A percentile compares a stretch with the other conserved stretches of the same genome.
Evolutionary conservation across 139 green algal genomes (phyloP).

Genomic region (Ettlia oleoabundans): DNA sequence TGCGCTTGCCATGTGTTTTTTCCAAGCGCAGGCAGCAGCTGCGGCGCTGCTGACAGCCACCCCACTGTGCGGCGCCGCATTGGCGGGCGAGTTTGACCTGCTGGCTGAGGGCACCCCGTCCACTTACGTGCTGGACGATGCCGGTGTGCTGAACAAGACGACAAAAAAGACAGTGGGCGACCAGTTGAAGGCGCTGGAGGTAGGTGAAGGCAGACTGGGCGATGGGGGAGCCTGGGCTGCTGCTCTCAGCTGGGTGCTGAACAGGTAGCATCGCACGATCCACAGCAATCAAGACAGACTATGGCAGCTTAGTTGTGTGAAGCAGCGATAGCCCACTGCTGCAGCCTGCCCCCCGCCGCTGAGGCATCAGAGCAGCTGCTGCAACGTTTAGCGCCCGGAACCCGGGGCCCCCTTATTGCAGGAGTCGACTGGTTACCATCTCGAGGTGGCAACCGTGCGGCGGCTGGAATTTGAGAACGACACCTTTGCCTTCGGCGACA

Average conservation of each 20-base stretch:
- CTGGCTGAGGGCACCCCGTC: conserved; percentile 72
- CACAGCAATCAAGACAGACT: no score
- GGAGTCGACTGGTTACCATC: conserved; percentile 79
- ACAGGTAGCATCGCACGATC: not conserved
- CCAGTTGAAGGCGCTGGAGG: conserved; percentile 82
- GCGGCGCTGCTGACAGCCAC: conserved; percentile 45
- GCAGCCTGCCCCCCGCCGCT: no score
- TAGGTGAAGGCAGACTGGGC: conserved; percentile 28
- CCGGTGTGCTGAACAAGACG: conserved; percentile 79
- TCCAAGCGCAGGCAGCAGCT: conserved; percentile 35
- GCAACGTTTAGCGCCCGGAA: no score
- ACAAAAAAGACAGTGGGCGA: conserved; percentile 79
- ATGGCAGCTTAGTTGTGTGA: no score
- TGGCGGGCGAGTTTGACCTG: conserved; percentile 92
- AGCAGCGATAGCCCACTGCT: no score
- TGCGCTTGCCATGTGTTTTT: not conserved
- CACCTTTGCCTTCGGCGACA: conserved; percentile 94
- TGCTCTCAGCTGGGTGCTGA: no score
- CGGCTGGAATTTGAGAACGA: conserved; percentile 96
- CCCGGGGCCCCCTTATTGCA: conserved; percentile 24
- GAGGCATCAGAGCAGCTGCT: no score
- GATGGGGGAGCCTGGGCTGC: no score
- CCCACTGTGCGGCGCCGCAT: conserved; percentile 45
- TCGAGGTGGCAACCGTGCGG: conserved; percentile 93
- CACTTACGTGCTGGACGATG: conserved; percentile 93